Evolutionary conservation across 2,329 filamentous ascomycete species (phyloP).

Genomic region (Phialophora chinensis): DNA sequence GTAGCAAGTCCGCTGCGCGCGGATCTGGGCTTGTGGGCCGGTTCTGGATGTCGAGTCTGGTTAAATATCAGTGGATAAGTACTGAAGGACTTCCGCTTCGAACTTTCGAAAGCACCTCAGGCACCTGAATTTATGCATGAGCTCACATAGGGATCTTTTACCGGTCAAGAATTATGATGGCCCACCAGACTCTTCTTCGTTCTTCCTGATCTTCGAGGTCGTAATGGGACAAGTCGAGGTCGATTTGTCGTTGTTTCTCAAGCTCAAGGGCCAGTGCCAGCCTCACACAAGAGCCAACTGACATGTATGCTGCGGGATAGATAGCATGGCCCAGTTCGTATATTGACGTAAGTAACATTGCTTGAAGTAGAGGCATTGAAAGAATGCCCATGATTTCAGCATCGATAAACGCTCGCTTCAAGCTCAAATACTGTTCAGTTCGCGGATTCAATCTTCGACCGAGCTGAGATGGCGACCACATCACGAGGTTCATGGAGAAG

Average conservation of each 20-base stretch:
- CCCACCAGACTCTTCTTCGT: slow-evolving; percentile 41
- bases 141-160: not conserved
- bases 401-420: slow-evolving; percentile 39
- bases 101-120: not conserved
- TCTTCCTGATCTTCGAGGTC: slow-evolving; percentile 40
- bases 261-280: slow-evolving; percentile 33
- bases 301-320: slow-evolving; percentile 45
- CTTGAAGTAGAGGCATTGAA: slow-evolving; percentile 41
- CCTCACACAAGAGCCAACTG: slow-evolving; percentile 32
- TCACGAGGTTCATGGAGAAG: slow-evolving; percentile 14
- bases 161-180: slow-evolving; percentile 39
- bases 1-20: slow-evolving; percentile 15
- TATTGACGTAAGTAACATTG: slow-evolving; percentile 41
- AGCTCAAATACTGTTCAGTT: slow-evolving; percentile 34
- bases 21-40: slow-evolving; percentile 18
- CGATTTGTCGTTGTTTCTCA: slow-evolving; percentile 25
- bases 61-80: not conserved
- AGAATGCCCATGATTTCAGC: slow-evolving; percentile 39
- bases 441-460: slow-evolving; percentile 15
- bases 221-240: slow-evolving; percentile 23
- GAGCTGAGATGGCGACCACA: slow-evolving; percentile 16
- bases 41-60: not conserved
- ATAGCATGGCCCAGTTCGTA: slow-evolving; percentile 46
- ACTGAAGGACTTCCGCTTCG: not conserved
- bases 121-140: not conserved